Base-by-base conservation (phyloP, 306 rosid species). In the Castanea crenata region DNA sequence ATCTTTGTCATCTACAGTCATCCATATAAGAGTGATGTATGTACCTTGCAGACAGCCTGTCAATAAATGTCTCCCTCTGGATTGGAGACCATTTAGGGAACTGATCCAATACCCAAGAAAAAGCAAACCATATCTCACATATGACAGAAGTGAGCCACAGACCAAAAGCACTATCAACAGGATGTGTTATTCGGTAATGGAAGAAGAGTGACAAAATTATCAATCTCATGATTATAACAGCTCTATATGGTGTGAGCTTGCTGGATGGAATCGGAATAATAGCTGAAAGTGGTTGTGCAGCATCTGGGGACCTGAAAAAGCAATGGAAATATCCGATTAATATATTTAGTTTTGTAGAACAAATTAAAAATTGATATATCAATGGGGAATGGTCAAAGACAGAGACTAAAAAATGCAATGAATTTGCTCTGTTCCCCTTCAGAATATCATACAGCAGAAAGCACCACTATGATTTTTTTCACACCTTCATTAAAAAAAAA, bases 81-180 rank as follows among this genome's bases (percentile, higher is more conserved):
- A 95, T 81, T 13, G 99, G 99, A 89, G 41, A 90, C 99, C 98
- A 93, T 87, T 95, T 93, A 27, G 99, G 98, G 88, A 95, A 95
- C 89, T 95, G 99, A 90, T 95, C 98, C 76, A 95, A 77, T 61
- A 93, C 93, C 99, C 99, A 95, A 6, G 99, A 95, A 84, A 93
- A 84, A 55, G 94, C 99, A 64, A 95, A 95, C 99, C 99, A 95
- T 85, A 95, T 95, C 89, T 95, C 99, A 79, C 99, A 95, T 78
- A 91, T 89, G 65, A 95, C 78, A 13, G 99, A 95, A 77, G 99
- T 95, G 87, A 95, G 78, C 99, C 99, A 95, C 71, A 95, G 88
- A 83, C 93, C 99, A 79, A 71, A 93, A 75, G 99, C 99, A 86
- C 96, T 90, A 38, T 93, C 97, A 81, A 95, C 99, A 6, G 99